Conservation (phyloP, 139 green algal species). For the Yamagishiella unicocca region DNA sequence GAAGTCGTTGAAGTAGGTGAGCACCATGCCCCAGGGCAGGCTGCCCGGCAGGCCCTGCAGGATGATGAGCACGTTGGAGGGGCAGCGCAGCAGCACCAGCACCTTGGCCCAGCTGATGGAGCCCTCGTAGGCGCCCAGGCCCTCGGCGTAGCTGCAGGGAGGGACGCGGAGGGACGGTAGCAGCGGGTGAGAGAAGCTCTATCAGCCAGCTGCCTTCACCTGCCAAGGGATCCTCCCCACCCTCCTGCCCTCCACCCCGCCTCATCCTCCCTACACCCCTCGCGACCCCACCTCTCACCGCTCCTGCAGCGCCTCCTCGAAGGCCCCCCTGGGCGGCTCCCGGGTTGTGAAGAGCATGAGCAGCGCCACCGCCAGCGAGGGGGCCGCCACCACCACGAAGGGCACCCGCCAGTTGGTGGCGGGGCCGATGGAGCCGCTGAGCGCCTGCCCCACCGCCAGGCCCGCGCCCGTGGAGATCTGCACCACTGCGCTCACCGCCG, state of each 20-base stretch:
- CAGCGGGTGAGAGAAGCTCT: background rate
- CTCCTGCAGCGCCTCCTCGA: slow-evolving; percentile 62
- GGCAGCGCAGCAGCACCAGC: slow-evolving; percentile 60
- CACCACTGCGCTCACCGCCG: slow-evolving; percentile 67
- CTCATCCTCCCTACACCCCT: too few relatives aligned
- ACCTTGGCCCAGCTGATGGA: slow-evolving; percentile 77
- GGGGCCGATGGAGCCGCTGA: slow-evolving; percentile 76
- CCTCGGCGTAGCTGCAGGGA: slow-evolving; percentile 15
- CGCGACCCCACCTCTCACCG: slow-evolving; percentile 40
- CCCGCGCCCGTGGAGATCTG: slow-evolving; percentile 79
- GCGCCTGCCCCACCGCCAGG: slow-evolving; percentile 73
- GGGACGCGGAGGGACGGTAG: background rate
- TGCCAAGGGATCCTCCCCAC: too few relatives aligned
- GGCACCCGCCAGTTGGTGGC: slow-evolving; percentile 85
- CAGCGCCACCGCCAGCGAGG: slow-evolving; percentile 67
- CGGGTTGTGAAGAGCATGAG: slow-evolving; percentile 71
- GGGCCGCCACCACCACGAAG: slow-evolving; percentile 84
- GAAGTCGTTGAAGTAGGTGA: slow-evolving; percentile 90
- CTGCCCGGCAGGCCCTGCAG: slow-evolving; percentile 74
- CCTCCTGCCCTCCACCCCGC: too few relatives aligned
- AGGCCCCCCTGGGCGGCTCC: slow-evolving; percentile 76
- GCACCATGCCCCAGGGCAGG: slow-evolving; percentile 86
- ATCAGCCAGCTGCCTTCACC: too few relatives aligned
- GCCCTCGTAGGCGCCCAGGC: slow-evolving; percentile 58
- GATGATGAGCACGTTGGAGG: slow-evolving; percentile 81